phyloP scores from a whole-genome alignment of 768 basidiomycete genomes.

The Mycena albidolilacea region DNA sequence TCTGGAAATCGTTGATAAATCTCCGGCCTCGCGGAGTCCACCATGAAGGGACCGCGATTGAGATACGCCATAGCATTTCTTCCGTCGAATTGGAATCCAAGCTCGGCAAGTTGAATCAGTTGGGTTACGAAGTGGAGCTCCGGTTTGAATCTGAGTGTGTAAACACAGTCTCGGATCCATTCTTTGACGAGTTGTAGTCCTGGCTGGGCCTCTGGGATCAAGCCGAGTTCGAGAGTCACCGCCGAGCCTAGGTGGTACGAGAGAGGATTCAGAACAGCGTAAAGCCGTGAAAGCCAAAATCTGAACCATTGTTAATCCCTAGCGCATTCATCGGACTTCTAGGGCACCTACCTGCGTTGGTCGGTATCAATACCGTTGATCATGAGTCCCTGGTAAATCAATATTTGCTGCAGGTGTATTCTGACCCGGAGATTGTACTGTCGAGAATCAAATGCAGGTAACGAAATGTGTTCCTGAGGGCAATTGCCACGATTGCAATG shows the following conservation, averaged over 20 bases:
- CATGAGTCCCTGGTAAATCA: constrained; percentile 57
- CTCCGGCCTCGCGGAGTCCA: constrained; percentile 25
- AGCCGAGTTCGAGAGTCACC: constrained; percentile 49
- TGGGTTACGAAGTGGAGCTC: constrained; percentile 56
- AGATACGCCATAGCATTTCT: constrained; percentile 53
- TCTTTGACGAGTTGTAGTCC: constrained; percentile 55
- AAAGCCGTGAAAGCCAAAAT: constrained; percentile 62
- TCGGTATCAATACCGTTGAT: constrained; percentile 31
- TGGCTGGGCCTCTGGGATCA: constrained; percentile 57
- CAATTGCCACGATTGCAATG: constrained; percentile 26
- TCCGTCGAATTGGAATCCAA: constrained; percentile 58
- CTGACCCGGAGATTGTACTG: constrained; percentile 47
- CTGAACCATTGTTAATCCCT: constrained; percentile 44
- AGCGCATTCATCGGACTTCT: not conserved
- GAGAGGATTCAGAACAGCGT: constrained; percentile 65
- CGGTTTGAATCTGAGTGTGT: constrained; percentile 45
- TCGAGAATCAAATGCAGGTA: not conserved
- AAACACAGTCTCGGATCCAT: constrained; percentile 64
- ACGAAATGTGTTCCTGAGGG: constrained; percentile 23
- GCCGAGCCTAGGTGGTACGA: constrained; percentile 61
- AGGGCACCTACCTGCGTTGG: constrained; percentile 41
- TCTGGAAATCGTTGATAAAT: constrained; percentile 36
- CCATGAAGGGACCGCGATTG: constrained; percentile 47
- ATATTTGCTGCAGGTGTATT: constrained; percentile 64
- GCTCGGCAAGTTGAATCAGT: constrained; percentile 53